phyloP scores from a whole-genome alignment of 1,284 basidiomycete genomes.

The Ganoderma multipileum region DNA sequence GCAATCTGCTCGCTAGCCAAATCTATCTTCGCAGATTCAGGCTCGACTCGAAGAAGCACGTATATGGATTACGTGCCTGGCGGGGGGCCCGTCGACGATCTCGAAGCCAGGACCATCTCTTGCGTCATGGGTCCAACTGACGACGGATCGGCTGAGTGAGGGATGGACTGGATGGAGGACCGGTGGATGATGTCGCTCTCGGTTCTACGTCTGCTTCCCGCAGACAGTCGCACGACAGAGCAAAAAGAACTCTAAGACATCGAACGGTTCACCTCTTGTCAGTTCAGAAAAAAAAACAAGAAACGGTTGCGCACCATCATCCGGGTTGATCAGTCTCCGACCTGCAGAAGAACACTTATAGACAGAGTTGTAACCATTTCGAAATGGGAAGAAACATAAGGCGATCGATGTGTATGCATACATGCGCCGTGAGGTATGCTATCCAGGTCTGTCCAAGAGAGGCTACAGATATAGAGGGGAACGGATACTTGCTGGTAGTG shows the following conservation, averaged over 20 bases:
- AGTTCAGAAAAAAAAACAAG: not conserved
- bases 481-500: not conserved
- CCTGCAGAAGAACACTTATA: too few relatives aligned
- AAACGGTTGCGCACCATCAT: not conserved
- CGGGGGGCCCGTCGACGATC: not conserved
- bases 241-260: not conserved
- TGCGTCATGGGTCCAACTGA: not conserved
- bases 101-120: not conserved
- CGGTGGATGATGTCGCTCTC: not conserved
- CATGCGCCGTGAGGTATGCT: slow-evolving; percentile 10
- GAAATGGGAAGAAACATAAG: not conserved
- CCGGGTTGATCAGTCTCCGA: too few relatives aligned
- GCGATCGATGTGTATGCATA: not conserved
- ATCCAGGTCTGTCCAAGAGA: slow-evolving; percentile 8
- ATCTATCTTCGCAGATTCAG: not conserved
- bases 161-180: not conserved
- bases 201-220: not conserved
- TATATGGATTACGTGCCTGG: not conserved
- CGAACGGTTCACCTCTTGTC: not conserved
- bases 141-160: not conserved
- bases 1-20: not conserved
- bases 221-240: not conserved
- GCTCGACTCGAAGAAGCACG: not conserved
- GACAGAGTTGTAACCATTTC: not conserved
- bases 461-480: slow-evolving; percentile 4